Base-by-base conservation (phyloP, 345 rosid species). In the Citrus medica region DNA sequence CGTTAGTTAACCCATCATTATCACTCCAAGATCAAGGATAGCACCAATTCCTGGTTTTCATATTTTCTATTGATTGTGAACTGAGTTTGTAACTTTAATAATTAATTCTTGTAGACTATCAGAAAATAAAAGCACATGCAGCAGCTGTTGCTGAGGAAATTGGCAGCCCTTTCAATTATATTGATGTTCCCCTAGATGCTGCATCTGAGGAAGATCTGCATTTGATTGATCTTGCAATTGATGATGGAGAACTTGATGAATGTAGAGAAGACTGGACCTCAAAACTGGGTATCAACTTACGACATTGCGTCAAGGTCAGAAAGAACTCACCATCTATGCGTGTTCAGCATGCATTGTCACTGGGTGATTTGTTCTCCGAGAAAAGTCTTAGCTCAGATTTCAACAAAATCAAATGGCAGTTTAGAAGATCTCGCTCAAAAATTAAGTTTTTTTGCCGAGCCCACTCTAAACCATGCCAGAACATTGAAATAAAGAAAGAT, bases 41-140 rank as follows among this genome's bases (percentile, higher is more conserved):
- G 60, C 37, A 32, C 33, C 9, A 30, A 42, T 46, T 73, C 33
- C 13, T 38, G 53, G 46, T 9, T 63, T 66, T 75, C 63, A 70
- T 79, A 22, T 51, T 16, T 61, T 65, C 25, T 65, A 38, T 27
- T 48, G 28, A 51, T 69, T 40, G 19, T 38, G 51, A 62, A 37
- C 42, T 64, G 33, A 61, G 75, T 46, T 28, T 70, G 28, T 72
- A 33, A 61, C 25, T 46, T 33, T 24, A 14, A 67, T 48, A 63
- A 16, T 56, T 79, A 16, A 59, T 77, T 76, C 80, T 63, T 91
- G 84, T 82, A 97, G 99, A 97, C 77, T 94, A 86, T 87, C 96
- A 92, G 78, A 97, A 93, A 79, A 94, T 97, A 58, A 94, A 92
- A 84, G 98, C 94, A 14, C 91, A 97, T 87, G 97, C 98, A 61